Conservation (phyloP, 257 asterid species). For the Solanum etuberosum region DNA sequence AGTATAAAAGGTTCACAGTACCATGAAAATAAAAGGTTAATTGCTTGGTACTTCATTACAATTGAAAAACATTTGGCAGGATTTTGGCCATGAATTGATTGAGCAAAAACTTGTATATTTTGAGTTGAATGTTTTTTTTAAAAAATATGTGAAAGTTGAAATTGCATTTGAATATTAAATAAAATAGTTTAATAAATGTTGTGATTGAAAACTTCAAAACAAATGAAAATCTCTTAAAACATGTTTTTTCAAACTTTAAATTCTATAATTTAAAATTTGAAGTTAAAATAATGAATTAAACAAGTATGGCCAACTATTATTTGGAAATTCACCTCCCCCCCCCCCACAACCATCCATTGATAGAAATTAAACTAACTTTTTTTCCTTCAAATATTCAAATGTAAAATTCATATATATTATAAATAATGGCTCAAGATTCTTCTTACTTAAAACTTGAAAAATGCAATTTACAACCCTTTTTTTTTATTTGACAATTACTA, state of each 20-base stretch:
- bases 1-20: neutral
- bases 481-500: too few species aligned
- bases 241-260: neutral
- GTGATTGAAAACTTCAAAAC: neutral
- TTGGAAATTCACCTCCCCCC: too few species aligned
- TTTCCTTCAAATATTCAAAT: too few species aligned
- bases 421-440: too few species aligned
- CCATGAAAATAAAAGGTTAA: neutral
- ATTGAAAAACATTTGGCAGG: neutral
- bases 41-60: neutral
- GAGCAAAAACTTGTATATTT: neutral
- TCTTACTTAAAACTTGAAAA: too few species aligned
- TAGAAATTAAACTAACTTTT: too few species aligned
- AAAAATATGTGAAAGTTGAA: neutral
- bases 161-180: neutral
- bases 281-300: neutral
- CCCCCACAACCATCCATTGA: too few species aligned
- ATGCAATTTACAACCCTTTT: too few species aligned
- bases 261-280: neutral
- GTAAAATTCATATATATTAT: too few species aligned
- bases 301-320: too few species aligned
- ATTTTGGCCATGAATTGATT: neutral
- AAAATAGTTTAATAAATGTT: neutral
- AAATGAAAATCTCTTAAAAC: neutral
- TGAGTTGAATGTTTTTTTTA: neutral